A percentile compares a stretch with the other conserved stretches of the same genome.
These are phyloP conservation scores for Fomitopsis palustris DNA, from an alignment of 1,284 basidiomycete genomes.

Conservation along the genomic window DNA sequence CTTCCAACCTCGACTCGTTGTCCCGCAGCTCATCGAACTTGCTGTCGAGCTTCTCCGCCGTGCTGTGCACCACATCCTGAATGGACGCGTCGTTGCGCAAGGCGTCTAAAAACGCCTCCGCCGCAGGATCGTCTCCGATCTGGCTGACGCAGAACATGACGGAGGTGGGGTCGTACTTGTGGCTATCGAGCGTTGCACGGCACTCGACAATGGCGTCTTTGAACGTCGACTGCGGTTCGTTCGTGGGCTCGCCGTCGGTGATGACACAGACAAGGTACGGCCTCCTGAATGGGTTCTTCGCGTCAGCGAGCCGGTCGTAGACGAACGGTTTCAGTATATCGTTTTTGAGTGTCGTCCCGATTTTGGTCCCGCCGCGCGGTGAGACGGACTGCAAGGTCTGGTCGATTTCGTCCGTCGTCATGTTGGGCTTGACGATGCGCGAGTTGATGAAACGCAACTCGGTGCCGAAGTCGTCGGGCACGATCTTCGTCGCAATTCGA, in stretches of 20 bases:
- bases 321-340: constrained; percentile 7
- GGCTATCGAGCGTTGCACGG: not conserved
- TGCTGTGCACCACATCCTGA: constrained; percentile 29
- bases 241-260: constrained; percentile 4
- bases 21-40: not conserved
- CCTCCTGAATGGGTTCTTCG: not conserved
- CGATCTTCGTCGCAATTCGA: constrained; percentile 6
- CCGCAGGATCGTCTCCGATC: constrained; percentile 4
- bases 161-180: constrained; percentile 3
- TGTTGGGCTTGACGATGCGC: not conserved
- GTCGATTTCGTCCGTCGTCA: constrained; percentile 4
- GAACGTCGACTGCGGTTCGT: not conserved
- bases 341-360: not conserved
- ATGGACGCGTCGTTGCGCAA: constrained; percentile 31
- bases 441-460: constrained; percentile 10
- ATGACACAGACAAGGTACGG: constrained; percentile 7
- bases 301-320: not conserved
- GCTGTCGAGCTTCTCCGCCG: constrained; percentile 15
- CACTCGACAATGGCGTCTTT: constrained; percentile 4
- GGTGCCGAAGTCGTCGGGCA: constrained; percentile 7
- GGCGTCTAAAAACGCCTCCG: constrained; percentile 29
- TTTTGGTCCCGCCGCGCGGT: constrained; percentile 2
- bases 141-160: constrained; percentile 12
- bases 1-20: not conserved
- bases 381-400: not conserved